phyloP scores from a whole-genome alignment of 257 asterid genomes.

The Linaria vulgaris region DNA sequence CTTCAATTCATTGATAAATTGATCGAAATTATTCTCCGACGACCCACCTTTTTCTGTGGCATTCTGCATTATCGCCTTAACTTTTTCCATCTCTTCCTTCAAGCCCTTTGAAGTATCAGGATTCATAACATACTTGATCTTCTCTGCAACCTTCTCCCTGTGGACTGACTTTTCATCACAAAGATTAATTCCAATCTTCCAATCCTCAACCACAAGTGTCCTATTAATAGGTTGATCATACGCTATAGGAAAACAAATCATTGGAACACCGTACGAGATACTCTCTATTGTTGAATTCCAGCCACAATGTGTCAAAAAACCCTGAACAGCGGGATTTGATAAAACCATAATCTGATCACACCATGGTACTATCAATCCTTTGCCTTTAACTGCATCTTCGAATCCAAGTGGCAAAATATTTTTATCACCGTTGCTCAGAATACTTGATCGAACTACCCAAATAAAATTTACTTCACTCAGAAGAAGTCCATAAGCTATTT shows the following conservation, averaged over 20 bases:
- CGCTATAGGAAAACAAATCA: conserved; percentile 32
- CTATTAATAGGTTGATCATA: conserved; percentile 31
- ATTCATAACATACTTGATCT: conserved; percentile 12
- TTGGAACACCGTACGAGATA: conserved; percentile 28
- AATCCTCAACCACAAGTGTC: conserved; percentile 31
- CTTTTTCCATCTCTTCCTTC: conserved; percentile 10
- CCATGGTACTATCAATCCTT: conserved; percentile 45
- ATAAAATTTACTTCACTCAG: conserved; percentile 40
- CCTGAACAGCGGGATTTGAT: conserved; percentile 37
- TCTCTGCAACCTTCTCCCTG: conserved; percentile 19
- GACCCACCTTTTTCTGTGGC: conserved; percentile 17
- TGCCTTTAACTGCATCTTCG: conserved; percentile 20
- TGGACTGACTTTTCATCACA: background rate
- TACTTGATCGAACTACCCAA: conserved; percentile 49
- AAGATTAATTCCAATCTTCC: conserved; percentile 23
- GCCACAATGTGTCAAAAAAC: conserved; percentile 47
- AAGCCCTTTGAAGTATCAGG: background rate
- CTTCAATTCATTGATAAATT: background rate
- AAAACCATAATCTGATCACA: conserved; percentile 39
- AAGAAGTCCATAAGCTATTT: conserved; percentile 36
- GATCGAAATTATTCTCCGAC: conserved; percentile 11
- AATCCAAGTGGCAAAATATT: conserved; percentile 33
- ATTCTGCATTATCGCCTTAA: background rate
- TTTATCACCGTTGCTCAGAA: conserved; percentile 29
- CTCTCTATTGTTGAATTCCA: conserved; percentile 39